These are phyloP conservation scores for Xylariaceae sp. DNA, from an alignment of 2,329 filamentous ascomycete species.

Conservation along the genomic window DNA sequence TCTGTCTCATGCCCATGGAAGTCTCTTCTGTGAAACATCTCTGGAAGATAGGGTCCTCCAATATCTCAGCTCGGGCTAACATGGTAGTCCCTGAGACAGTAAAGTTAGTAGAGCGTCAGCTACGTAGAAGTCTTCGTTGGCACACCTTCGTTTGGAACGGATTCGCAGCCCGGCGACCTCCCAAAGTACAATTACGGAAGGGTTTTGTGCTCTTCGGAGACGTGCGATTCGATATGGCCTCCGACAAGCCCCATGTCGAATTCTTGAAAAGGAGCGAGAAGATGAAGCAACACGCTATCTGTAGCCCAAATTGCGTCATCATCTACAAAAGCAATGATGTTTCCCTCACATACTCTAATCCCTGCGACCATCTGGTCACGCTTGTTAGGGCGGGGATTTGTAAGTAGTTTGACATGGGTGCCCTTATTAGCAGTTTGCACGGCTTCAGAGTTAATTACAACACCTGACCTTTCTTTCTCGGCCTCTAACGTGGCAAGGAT, in stretches of 20 bases:
- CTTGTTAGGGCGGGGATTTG: slow-evolving; percentile 33
- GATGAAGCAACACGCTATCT: slow-evolving; percentile 19
- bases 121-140: slow-evolving; percentile 29
- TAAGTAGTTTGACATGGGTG: slow-evolving; percentile 25
- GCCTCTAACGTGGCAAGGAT: slow-evolving; percentile 37
- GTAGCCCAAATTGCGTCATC: slow-evolving; percentile 38
- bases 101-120: slow-evolving; percentile 37
- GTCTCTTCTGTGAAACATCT: slow-evolving; percentile 30
- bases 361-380: slow-evolving; percentile 35
- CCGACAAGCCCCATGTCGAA: slow-evolving; percentile 32
- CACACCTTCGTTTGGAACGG: slow-evolving; percentile 27
- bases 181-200: slow-evolving; percentile 33
- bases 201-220: slow-evolving; percentile 27
- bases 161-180: slow-evolving; percentile 38
- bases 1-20: slow-evolving; percentile 31
- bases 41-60: slow-evolving; percentile 33
- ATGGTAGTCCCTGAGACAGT: slow-evolving; percentile 38
- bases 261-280: slow-evolving; percentile 38
- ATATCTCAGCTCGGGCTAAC: slow-evolving; percentile 35
- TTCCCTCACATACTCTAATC: slow-evolving; percentile 29
- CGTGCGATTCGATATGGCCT: slow-evolving; percentile 33
- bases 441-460: slow-evolving; percentile 1
- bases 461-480: not conserved
- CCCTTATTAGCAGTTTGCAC: slow-evolving; percentile 11
- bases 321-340: slow-evolving; percentile 37